Base-by-base conservation (phyloP, 495 filamentous ascomycete species). In the Penicillium bialowiezense region DNA sequence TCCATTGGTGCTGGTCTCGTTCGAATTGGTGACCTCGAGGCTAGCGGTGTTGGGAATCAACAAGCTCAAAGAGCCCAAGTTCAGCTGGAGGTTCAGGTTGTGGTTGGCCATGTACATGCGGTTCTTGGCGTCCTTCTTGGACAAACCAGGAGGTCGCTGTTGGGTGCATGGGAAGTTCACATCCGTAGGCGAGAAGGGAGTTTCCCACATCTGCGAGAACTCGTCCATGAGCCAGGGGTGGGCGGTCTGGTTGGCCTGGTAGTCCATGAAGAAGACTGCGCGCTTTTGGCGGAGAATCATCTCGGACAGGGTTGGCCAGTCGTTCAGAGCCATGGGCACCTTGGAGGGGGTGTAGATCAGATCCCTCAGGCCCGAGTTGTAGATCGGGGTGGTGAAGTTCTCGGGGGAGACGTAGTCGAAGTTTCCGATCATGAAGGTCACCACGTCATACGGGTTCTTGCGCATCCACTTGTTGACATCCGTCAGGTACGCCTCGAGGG, bases 61-160 rank as follows among this genome's bases (percentile, higher is more conserved):
- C 54, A 93, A 62, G 33, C 67, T 72, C 12, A 74, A 45, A 5
- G 82, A 81, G 0, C 79, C 75, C 33, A 90, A 57, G 28, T 72
- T 76, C 26, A 95, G 70, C 54, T 90, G 78, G 36, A 85, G 68
- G 62, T 95, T 95, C 19, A 96, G 70, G 62, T 96, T 96, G 65
- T 97, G 92, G 56, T 97, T 97, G 49, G 89, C 88, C 70, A 96
- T 83, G 51, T 95, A 95, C 74, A 96, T 75, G 40, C 86, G 73
- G 5, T 77, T 72, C 48, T 71, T 65, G 1, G 81, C 80, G 20
- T 82, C 74, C 5, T 74, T 59, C 0, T 21, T 7, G 10, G 66
- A 58, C 46, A 91, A 63, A 5, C 77, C 74, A 0, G 89, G 84
- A 15, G 83, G 83, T 2, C 83, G 71, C 54, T 84, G 72, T 44